Conservation (phyloP, 129 eudicot genomes). For the Pulicaria dysenterica region DNA sequence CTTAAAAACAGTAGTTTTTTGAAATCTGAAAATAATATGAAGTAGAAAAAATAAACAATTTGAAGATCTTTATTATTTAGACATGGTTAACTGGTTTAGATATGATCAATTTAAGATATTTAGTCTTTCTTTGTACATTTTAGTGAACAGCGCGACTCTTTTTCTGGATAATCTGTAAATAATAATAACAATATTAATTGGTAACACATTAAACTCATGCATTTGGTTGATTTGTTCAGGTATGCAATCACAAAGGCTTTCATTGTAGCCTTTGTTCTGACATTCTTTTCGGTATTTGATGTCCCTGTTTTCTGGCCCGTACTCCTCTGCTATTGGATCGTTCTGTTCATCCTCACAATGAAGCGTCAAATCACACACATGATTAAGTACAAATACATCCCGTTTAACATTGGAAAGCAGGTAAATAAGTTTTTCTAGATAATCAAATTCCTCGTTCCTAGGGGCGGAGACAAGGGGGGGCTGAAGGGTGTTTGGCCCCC, state of each 20-base stretch:
- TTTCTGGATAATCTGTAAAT: neutral
- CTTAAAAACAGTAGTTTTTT: no score
- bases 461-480: no score
- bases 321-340: conserved; percentile 43
- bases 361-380: conserved; percentile 35
- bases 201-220: neutral
- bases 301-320: conserved; percentile 52
- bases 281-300: conserved; percentile 52
- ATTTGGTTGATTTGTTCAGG: conserved; percentile 31
- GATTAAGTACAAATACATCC: conserved; percentile 16
- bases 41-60: no score
- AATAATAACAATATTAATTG: no score
- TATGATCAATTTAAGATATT: no score
- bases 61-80: no score
- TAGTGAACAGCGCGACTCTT: neutral
- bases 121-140: neutral
- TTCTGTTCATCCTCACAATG: conserved; percentile 42
- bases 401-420: conserved; percentile 43
- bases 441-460: neutral
- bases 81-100: no score
- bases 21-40: no score
- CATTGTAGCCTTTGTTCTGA: conserved; percentile 43
- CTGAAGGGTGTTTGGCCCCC: no score
- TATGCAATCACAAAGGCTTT: conserved; percentile 58
- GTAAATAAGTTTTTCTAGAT: conserved; percentile 20